phyloP scores from a whole-genome alignment of 2,329 filamentous ascomycete species.

The Aspergillus amoenus region DNA sequence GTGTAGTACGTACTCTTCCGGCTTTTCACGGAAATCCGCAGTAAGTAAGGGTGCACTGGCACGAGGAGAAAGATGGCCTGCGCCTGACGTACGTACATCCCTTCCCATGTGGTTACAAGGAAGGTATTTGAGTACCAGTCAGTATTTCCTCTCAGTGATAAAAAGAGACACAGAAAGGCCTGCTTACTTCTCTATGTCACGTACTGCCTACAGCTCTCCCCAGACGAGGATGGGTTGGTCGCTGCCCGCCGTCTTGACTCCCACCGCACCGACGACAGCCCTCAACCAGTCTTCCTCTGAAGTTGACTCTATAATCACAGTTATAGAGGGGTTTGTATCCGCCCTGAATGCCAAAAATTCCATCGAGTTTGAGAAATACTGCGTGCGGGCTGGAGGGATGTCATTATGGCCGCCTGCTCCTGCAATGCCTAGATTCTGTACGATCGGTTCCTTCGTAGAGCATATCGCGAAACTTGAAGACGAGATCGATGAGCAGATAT shows the following conservation, averaged over 20 bases:
- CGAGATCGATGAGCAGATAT: conserved; percentile 36
- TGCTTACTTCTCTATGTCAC: background rate
- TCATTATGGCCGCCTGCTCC: conserved; percentile 32
- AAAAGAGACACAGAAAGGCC: background rate
- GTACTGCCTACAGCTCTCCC: background rate
- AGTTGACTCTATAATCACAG: conserved; percentile 25
- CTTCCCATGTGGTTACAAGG: background rate
- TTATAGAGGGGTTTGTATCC: conserved; percentile 30
- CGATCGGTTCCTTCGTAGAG: conserved; percentile 36
- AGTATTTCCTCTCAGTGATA: background rate
- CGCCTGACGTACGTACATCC: background rate
- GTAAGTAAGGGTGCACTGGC: background rate
- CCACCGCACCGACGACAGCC: background rate
- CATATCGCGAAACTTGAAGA: conserved; percentile 28
- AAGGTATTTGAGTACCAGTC: conserved; percentile 2
- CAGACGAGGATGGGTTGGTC: background rate
- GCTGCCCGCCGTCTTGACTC: background rate
- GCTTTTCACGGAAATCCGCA: conserved; percentile 6
- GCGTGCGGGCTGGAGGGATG: conserved; percentile 35
- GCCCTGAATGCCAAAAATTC: conserved; percentile 32
- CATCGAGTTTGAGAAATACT: conserved; percentile 34
- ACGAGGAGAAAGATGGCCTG: background rate
- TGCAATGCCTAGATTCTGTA: conserved; percentile 33
- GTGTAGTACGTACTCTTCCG: background rate
- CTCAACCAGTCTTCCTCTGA: background rate